Evolutionary conservation across 192 early-diverging fungal genomes (phyloP).

Genomic region (Lunasporangiospora selenospora): DNA sequence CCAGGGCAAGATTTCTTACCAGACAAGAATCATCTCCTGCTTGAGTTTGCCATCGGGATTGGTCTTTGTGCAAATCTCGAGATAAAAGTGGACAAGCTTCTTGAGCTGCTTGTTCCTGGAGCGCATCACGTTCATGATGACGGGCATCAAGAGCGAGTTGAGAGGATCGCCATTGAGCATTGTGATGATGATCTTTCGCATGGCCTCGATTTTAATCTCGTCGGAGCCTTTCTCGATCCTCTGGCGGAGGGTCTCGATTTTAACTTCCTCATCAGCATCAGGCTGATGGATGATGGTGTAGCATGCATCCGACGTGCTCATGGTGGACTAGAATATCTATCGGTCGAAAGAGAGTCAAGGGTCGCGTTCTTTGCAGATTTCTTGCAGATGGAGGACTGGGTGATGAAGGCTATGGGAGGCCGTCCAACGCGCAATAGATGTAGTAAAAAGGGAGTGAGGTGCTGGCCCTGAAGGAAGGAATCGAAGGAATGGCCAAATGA

Average conservation of each 20-base stretch:
- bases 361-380: too few species aligned
- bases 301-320: conserved; percentile 60
- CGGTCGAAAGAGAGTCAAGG: too few species aligned
- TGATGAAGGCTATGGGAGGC: too few species aligned
- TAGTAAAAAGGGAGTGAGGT: background rate
- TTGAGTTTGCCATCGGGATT: conserved; percentile 91
- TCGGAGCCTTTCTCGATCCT: conserved; percentile 93
- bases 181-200: conserved; percentile 90
- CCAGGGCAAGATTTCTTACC: conserved; percentile 65
- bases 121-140: conserved; percentile 98
- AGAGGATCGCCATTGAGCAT: conserved; percentile 95
- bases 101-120: conserved; percentile 96
- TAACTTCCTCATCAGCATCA: conserved; percentile 71
- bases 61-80: conserved; percentile 96
- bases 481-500: background rate
- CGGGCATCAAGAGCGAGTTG: conserved; percentile 92
- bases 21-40: conserved; percentile 95
- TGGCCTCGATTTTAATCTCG: conserved; percentile 90
- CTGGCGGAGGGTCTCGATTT: conserved; percentile 72
- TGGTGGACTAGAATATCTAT: conserved; percentile 3
- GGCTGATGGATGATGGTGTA: conserved; percentile 69
- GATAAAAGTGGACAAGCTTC: conserved; percentile 96
- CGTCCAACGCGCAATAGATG: too few species aligned
- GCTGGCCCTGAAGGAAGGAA: background rate
- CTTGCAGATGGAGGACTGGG: background rate